Evolutionary conservation across 2,329 filamentous ascomycete genomes (phyloP).

Genomic region (Coniochaeta pulveracea): DNA sequence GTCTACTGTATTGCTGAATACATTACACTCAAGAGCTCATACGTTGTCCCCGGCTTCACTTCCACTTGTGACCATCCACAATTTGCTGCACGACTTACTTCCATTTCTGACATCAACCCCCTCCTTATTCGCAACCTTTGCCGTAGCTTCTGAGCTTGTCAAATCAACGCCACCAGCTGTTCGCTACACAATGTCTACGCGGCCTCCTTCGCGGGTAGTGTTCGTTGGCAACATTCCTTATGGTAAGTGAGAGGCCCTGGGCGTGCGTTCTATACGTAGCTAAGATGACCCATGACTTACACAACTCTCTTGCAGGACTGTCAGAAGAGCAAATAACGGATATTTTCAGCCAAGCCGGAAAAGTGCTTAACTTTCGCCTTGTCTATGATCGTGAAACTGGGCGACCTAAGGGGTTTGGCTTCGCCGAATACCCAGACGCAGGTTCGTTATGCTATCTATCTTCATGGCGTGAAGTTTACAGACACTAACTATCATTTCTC

Average conservation of each 20-base stretch:
- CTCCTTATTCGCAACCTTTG: not conserved
- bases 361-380: slow-evolving; percentile 82
- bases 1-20: slow-evolving; percentile 1
- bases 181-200: slow-evolving; percentile 50
- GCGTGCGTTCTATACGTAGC: too few relatives aligned
- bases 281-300: not conserved
- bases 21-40: not conserved
- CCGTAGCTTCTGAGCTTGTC: not conserved
- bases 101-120: too few relatives aligned
- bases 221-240: slow-evolving; percentile 85
- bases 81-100: too few relatives aligned
- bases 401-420: slow-evolving; percentile 91
- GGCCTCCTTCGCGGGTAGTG: slow-evolving; percentile 66
- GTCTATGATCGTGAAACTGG: slow-evolving; percentile 95
- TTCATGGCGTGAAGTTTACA: not conserved
- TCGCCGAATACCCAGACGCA: slow-evolving; percentile 87
- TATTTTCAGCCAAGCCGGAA: slow-evolving; percentile 82
- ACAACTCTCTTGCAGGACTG: slow-evolving; percentile 45
- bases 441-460: slow-evolving; percentile 38
- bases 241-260: slow-evolving; percentile 36
- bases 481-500: slow-evolving; percentile 6
- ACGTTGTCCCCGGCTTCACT: not conserved
- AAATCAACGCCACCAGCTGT: not conserved
- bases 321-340: slow-evolving; percentile 94
- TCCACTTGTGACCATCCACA: not conserved